A percentile compares a stretch with the other conserved stretches of the same genome.
These are phyloP conservation scores for Wickerhamiella vanderwaltii DNA, from an alignment of 805 yeast species.

Conservation along the genomic window DNA sequence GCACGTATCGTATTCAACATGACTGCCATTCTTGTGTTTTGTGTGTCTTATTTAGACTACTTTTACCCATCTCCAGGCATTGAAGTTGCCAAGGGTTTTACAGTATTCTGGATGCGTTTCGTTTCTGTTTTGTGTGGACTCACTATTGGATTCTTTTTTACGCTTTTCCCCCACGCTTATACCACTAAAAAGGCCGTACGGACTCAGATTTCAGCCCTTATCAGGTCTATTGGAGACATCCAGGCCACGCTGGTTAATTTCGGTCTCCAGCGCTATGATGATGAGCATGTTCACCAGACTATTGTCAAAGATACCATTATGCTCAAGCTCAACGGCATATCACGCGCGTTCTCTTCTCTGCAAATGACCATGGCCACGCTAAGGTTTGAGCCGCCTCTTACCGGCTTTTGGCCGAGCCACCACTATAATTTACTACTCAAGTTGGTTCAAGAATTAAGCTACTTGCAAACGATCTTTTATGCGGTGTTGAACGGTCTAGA, in stretches of 20 bases:
- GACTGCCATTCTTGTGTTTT: conserved; percentile 24
- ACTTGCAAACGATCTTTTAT: conserved; percentile 22
- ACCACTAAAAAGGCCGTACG: conserved; percentile 27
- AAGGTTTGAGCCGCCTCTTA: conserved; percentile 26
- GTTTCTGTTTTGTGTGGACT: conserved; percentile 26
- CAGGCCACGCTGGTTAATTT: conserved; percentile 26
- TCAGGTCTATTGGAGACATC: conserved; percentile 22
- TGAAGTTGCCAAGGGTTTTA: conserved; percentile 23
- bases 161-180: conserved; percentile 25
- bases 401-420: conserved; percentile 26
- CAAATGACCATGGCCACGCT: conserved; percentile 17
- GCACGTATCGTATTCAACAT: conserved; percentile 24
- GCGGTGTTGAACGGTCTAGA: conserved; percentile 22
- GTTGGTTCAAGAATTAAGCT: conserved; percentile 20
- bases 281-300: conserved; percentile 19
- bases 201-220: conserved; percentile 19
- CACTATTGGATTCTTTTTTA: conserved; percentile 24
- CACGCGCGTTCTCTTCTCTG: conserved; percentile 14
- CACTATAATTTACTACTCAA: conserved; percentile 23
- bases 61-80: conserved; percentile 16
- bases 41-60: conserved; percentile 25
- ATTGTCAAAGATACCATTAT: conserved; percentile 21
- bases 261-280: conserved; percentile 21
- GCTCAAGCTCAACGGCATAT: conserved; percentile 12
- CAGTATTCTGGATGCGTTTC: conserved; percentile 28